Conservation (phyloP, 345 rosid genomes). For the Adansonia digitata region DNA sequence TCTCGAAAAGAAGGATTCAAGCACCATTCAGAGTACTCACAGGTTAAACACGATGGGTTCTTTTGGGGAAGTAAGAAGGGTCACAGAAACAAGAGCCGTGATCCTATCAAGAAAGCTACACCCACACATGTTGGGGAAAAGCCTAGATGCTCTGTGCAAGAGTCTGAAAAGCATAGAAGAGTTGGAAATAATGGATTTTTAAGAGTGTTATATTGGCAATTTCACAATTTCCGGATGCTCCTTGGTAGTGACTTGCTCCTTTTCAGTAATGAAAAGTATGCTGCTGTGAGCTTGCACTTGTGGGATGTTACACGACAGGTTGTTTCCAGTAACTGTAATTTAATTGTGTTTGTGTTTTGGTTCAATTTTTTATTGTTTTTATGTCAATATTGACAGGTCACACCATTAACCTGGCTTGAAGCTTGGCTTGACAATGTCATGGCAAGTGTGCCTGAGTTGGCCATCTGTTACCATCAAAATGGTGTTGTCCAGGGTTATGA, state of each 20-base stretch:
- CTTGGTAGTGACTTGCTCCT: constrained; percentile 92
- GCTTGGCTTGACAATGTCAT: constrained; percentile 98
- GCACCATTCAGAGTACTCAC: constrained; percentile 39
- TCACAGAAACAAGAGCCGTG: constrained; percentile 44
- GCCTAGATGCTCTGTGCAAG: constrained; percentile 61
- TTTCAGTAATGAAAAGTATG: constrained; percentile 88
- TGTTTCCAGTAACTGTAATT: constrained; percentile 7
- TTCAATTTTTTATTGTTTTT: constrained; percentile 8
- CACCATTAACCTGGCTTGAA: constrained; percentile 93
- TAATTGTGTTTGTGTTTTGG: constrained; percentile 5
- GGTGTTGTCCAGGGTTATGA: constrained; percentile 96
- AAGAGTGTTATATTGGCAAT: constrained; percentile 88
- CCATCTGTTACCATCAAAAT: constrained; percentile 88
- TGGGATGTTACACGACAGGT: constrained; percentile 89
- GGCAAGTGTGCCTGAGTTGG: constrained; percentile 98
- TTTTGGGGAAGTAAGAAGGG: constrained; percentile 54
- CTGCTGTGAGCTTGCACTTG: constrained; percentile 93
- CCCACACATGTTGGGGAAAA: constrained; percentile 73
- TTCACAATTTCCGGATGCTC: constrained; percentile 95
- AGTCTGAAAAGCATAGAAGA: constrained; percentile 76
- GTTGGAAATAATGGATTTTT: constrained; percentile 66
- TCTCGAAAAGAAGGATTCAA: constrained; percentile 38
- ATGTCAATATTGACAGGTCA: constrained; percentile 43
- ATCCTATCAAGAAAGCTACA: constrained; percentile 52
- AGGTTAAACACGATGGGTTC: constrained; percentile 47